A percentile compares a stretch with the other conserved stretches of the same genome.
Evolutionary conservation across 495 filamentous ascomycete genomes (phyloP).

Genomic region (Podospora pseudoanserina): DNA sequence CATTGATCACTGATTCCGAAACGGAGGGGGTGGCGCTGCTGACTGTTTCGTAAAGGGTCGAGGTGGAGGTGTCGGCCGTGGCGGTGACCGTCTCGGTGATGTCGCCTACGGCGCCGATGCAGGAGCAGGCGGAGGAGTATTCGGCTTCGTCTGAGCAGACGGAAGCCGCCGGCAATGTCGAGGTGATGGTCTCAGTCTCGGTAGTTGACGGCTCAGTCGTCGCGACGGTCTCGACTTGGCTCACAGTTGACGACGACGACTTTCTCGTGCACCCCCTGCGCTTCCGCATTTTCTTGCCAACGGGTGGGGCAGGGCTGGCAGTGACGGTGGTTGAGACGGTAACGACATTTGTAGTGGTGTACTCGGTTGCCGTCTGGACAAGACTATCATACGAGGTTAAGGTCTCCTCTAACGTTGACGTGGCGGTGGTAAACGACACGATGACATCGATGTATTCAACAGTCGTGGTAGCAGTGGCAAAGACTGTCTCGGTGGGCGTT

Average conservation of each 20-base stretch:
- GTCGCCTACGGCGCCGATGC: slow-evolving; percentile 1
- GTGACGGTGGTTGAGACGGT: neutral
- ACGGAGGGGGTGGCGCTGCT: slow-evolving; percentile 6
- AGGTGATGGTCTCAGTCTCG: slow-evolving; percentile 1
- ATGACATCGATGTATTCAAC: slow-evolving; percentile 8
- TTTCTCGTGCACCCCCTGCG: slow-evolving; percentile 2
- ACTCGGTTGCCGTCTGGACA: slow-evolving; percentile 1
- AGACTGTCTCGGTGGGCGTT: neutral
- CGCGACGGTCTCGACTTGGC: neutral
- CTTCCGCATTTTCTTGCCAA: neutral
- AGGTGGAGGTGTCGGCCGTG: slow-evolving; percentile 1
- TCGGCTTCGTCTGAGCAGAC: neutral
- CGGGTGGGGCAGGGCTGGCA: neutral
- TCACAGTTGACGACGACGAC: neutral
- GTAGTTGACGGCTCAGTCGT: neutral
- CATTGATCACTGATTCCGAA: slow-evolving; percentile 6
- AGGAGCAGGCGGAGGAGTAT: slow-evolving; percentile 8
- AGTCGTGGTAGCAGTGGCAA: slow-evolving; percentile 3
- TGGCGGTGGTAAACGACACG: neutral
- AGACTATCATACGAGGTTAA: neutral
- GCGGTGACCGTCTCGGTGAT: slow-evolving; percentile 1
- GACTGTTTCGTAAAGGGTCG: slow-evolving; percentile 3
- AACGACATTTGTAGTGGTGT: neutral
- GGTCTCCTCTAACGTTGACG: neutral
- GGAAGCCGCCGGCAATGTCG: neutral